Evolutionary conservation across 225 moss, liverwort and hornwort species (phyloP).

Genomic region (Asterella californica): DNA sequence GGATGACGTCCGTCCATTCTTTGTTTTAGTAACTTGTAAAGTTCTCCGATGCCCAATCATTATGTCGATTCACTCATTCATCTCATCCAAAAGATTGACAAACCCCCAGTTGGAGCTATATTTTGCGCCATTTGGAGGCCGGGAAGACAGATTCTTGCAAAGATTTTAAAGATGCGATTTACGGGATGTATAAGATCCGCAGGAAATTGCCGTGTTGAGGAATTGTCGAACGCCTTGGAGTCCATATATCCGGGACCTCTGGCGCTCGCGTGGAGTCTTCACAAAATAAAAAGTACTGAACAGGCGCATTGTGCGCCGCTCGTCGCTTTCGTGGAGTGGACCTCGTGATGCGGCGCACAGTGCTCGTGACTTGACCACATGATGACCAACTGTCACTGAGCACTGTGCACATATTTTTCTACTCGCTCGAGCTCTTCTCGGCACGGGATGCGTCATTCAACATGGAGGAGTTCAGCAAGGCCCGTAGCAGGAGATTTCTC

Average conservation of each 20-base stretch:
- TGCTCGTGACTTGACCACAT: constrained; percentile 2
- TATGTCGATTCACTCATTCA: constrained; percentile 16
- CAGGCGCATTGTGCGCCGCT: background rate
- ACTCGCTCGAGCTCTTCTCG: constrained; percentile 5
- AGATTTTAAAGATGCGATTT: background rate
- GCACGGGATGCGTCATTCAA: background rate
- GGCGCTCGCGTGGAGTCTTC: background rate
- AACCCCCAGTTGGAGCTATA: background rate
- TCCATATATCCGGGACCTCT: background rate
- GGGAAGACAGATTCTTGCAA: background rate
- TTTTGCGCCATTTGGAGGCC: background rate
- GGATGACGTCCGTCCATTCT: constrained; percentile 21
- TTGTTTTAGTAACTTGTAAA: constrained; percentile 24
- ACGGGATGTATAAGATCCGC: background rate
- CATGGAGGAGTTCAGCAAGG: background rate
- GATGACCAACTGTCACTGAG: background rate
- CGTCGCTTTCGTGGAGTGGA: background rate
- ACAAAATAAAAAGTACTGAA: background rate
- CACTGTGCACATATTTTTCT: constrained; percentile 6
- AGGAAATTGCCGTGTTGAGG: background rate
- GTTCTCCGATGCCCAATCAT: constrained; percentile 16
- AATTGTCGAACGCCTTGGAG: background rate
- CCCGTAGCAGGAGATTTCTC: background rate
- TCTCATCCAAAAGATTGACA: constrained; percentile 14
- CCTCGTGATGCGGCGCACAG: constrained; percentile 3